These are phyloP conservation scores for Quercus bicolor DNA, from an alignment of 306 rosid genomes.

Conservation along the genomic window DNA sequence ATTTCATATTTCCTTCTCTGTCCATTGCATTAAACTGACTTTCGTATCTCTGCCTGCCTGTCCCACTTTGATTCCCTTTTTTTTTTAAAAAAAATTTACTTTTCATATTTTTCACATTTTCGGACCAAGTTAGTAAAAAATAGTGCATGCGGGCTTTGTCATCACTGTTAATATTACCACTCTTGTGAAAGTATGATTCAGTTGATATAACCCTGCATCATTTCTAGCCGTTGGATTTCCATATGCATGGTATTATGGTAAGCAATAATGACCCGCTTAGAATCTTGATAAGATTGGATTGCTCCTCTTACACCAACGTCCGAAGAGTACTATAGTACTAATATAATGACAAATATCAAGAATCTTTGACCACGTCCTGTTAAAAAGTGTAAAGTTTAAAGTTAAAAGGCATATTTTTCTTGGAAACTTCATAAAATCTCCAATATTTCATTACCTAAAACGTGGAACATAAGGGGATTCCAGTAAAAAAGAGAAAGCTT, in stretches of 20 bases:
- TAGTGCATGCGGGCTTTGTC: slow-evolving; percentile 17
- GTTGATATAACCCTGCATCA: neutral
- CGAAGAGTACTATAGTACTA: neutral
- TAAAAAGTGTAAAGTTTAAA: neutral
- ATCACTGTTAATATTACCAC: neutral
- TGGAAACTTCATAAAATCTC: slow-evolving; percentile 38
- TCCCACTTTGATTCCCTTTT: neutral
- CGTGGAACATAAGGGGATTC: slow-evolving; percentile 29
- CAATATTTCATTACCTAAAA: slow-evolving; percentile 21
- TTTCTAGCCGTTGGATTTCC: neutral
- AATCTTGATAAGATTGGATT: neutral
- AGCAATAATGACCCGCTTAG: neutral
- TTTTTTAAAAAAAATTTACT: neutral
- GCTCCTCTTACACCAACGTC: neutral
- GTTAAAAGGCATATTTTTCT: slow-evolving; percentile 21
- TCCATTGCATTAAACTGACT: no score
- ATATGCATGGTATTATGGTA: neutral
- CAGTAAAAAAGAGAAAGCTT: slow-evolving; percentile 18
- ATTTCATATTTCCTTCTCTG: no score
- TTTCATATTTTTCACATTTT: slow-evolving; percentile 2
- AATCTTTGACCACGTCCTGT: neutral
- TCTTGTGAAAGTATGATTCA: neutral
- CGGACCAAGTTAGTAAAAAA: neutral
- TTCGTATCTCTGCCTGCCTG: neutral
- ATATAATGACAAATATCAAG: neutral